Conservation (phyloP, 306 rosid genomes). For the Fagus crenata region DNA sequence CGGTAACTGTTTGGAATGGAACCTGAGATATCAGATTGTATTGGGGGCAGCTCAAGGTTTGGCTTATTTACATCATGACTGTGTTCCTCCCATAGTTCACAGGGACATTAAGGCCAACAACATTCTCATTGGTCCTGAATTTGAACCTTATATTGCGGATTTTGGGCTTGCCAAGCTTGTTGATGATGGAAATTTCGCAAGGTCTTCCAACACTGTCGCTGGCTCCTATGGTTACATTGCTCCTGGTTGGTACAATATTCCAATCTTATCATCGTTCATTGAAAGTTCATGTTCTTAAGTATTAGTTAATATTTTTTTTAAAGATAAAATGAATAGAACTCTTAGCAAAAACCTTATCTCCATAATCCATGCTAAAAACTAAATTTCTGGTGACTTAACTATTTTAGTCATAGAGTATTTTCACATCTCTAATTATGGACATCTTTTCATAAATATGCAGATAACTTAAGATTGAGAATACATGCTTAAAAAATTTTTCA, state of each 20-base stretch:
- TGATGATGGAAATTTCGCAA: constrained; percentile 64
- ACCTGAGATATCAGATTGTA: constrained; percentile 60
- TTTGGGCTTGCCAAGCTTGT: constrained; percentile 93
- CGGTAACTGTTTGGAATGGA: constrained; percentile 78
- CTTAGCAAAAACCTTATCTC: no score
- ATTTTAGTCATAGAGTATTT: no score
- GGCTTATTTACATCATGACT: constrained; percentile 89
- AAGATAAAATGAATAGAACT: no score
- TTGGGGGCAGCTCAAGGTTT: constrained; percentile 89
- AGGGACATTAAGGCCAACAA: constrained; percentile 90
- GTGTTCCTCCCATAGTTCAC: constrained; percentile 89
- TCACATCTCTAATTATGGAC: no score
- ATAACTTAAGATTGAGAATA: no score
- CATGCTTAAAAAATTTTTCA: no score
- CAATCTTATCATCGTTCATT: neutral
- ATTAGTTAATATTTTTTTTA: neutral
- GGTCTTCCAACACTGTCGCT: constrained; percentile 76
- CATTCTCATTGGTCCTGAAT: constrained; percentile 80
- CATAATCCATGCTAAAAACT: no score
- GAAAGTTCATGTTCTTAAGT: constrained; percentile 4
- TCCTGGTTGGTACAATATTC: constrained; percentile 60
- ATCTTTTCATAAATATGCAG: no score
- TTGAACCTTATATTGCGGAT: constrained; percentile 86
- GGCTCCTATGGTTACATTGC: constrained; percentile 97
- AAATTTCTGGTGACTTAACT: no score